Percentiles rank a stretch among this genome's conserved stretches.
phyloP scores from a whole-genome alignment of 495 filamentous ascomycete genomes.

The Penicillium egyptiacum region DNA sequence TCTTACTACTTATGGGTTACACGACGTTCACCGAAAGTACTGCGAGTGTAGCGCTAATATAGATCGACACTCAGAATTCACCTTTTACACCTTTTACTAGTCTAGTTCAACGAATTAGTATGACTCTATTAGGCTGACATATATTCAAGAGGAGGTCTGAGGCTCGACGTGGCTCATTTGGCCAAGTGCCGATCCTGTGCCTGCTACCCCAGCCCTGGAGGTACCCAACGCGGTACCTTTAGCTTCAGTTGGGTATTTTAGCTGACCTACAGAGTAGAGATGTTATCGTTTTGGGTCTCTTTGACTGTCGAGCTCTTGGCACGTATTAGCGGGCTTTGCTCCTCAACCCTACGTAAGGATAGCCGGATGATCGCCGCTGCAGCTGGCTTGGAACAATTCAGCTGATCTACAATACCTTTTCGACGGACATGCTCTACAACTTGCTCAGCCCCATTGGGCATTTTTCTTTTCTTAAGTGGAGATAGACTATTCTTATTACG shows the following conservation, averaged over 20 bases:
- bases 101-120: neutral
- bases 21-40: neutral
- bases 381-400: neutral
- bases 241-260: neutral
- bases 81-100: neutral
- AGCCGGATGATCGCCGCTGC: neutral
- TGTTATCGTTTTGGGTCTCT: neutral
- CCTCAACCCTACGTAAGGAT: neutral
- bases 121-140: neutral
- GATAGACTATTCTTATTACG: neutral
- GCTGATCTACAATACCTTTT: neutral
- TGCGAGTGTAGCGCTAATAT: neutral
- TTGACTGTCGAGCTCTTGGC: neutral
- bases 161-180: constrained; percentile 5
- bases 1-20: neutral
- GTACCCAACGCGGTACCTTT: neutral
- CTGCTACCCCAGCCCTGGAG: neutral
- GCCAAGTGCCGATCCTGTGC: constrained; percentile 1
- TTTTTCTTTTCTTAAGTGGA: neutral
- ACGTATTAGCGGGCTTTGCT: neutral
- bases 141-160: neutral
- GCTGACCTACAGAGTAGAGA: neutral
- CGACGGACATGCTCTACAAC: neutral
- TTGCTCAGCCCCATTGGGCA: neutral
- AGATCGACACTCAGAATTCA: neutral